Evolutionary conservation across 768 basidiomycete species (phyloP).

Genomic region (Boletus sensibilis): DNA sequence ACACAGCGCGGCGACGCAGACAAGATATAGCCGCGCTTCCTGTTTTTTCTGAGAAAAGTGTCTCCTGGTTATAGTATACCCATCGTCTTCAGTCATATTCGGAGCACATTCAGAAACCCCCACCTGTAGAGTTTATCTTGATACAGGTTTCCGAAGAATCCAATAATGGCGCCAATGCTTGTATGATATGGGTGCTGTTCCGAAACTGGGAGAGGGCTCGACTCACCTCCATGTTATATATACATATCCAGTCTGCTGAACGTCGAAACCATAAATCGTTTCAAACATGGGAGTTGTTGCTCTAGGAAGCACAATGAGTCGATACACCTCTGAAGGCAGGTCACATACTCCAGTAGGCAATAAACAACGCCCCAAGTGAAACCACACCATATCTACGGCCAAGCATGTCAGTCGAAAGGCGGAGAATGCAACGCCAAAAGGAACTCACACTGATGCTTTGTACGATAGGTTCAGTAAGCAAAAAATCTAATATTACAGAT

Average conservation of each 20-base stretch:
- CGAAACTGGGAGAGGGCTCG: not conserved
- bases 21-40: conserved; percentile 59
- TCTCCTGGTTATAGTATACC: conserved; percentile 23
- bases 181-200: conserved; percentile 1
- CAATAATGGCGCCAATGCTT: conserved; percentile 53
- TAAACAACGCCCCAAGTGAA: conserved; percentile 77
- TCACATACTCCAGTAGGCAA: conserved; percentile 54
- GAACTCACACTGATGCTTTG: conserved; percentile 62
- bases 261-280: conserved; percentile 57
- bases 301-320: conserved; percentile 28
- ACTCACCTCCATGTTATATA: conserved; percentile 55
- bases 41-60: conserved; percentile 30
- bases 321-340: not conserved
- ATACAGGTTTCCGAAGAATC: conserved; percentile 42
- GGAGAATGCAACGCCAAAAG: not conserved
- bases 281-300: conserved; percentile 56
- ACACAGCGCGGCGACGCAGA: conserved; percentile 52
- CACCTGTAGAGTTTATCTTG: conserved; percentile 54
- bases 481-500: conserved; percentile 16
- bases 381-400: conserved; percentile 56
- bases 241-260: conserved; percentile 56
- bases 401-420: not conserved
- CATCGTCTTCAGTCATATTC: conserved; percentile 9
- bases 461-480: conserved; percentile 62
- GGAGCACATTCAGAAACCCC: not conserved